These are phyloP conservation scores for Curvularia sp. DNA, from an alignment of 2,329 filamentous ascomycete genomes.

Conservation along the genomic window DNA sequence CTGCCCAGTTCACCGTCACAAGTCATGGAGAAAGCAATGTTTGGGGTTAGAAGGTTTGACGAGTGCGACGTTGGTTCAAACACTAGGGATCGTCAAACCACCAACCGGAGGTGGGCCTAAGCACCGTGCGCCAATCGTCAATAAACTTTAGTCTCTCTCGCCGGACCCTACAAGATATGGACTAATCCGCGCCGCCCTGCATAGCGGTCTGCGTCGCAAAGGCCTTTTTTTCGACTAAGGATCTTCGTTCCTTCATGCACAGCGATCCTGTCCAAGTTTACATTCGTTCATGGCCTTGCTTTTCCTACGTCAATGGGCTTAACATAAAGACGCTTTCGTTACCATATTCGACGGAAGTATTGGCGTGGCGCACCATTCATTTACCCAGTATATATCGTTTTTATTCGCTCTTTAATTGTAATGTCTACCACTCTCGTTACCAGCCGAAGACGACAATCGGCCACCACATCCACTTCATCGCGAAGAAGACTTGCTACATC, in stretches of 20 bases:
- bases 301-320: constrained; percentile 5
- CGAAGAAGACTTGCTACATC: constrained; percentile 13
- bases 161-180: constrained; percentile 34
- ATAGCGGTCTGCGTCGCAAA: constrained; percentile 30
- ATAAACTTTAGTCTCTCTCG: constrained; percentile 35
- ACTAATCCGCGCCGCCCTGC: constrained; percentile 27
- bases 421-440: constrained; percentile 35
- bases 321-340: constrained; percentile 14
- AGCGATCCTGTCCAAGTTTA: constrained; percentile 19
- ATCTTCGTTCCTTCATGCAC: constrained; percentile 20
- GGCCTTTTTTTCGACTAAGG: constrained; percentile 27
- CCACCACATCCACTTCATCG: constrained; percentile 16
- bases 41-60: constrained; percentile 29
- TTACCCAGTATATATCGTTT: constrained; percentile 4
- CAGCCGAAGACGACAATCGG: constrained; percentile 12
- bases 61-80: constrained; percentile 32
- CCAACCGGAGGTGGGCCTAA: constrained; percentile 30
- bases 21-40: constrained; percentile 20
- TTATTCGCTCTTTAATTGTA: constrained; percentile 31
- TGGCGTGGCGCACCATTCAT: constrained; percentile 15
- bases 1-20: constrained; percentile 19
- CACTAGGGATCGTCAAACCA: constrained; percentile 38
- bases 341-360: constrained; percentile 11
- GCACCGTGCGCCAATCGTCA: constrained; percentile 29
- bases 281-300: constrained; percentile 25